Evolutionary conservation across 495 filamentous ascomycete species (phyloP), one percentile per base, ranked within the genome.

Genomic region (Penicillium bovifimosum): DNA sequence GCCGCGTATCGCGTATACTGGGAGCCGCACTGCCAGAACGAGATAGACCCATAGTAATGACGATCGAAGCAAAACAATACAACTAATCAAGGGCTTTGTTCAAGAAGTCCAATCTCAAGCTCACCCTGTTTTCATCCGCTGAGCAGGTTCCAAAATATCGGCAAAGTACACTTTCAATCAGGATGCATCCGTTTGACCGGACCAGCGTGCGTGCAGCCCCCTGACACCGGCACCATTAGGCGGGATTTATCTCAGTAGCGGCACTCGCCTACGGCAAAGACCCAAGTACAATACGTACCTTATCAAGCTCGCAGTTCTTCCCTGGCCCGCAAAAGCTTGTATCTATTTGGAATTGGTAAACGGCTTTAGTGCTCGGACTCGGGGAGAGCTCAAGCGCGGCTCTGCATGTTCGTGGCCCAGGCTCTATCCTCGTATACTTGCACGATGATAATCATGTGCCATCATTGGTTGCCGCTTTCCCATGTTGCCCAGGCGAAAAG

Each of bases 261-360:
- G 17, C 36, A 40, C 17, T 6, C 27, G 6, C 13, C 10, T 26
- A 29, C 26, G 41, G 41, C 41, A 43, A 0, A 6, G n/a, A 6
- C 0, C 20, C 4, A 24, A 24, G 20, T 24, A 24, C 20, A 4
- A 24, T 36, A n/a, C 14, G 34, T 36, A 36, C 34, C 13, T 43
- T 27, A 26, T n/a, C 27, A 13, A 26, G 6, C 26, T 11, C 27
- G 10, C 41, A 4, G 16, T 26, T n/a, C 13, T 7, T 1, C 40
- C 41, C 20, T 5, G 10, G 6, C 4, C 24, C 41, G n/a, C 3
- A 11, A 43, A 29, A n/a, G 41, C 26, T 16, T 43, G 14, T 17
- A 10, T 3, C 7, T 28, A 43, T 43, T 43, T 43, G 41, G 41
- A 43, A 43, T 43, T 43, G 41, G n/a, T 43, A 43, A 43, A 43